A percentile compares a stretch with the other conserved stretches of the same genome.
These are phyloP conservation scores for Cyclotella baltica DNA, from an alignment of 108 stramenopile species.

Conservation along the genomic window DNA sequence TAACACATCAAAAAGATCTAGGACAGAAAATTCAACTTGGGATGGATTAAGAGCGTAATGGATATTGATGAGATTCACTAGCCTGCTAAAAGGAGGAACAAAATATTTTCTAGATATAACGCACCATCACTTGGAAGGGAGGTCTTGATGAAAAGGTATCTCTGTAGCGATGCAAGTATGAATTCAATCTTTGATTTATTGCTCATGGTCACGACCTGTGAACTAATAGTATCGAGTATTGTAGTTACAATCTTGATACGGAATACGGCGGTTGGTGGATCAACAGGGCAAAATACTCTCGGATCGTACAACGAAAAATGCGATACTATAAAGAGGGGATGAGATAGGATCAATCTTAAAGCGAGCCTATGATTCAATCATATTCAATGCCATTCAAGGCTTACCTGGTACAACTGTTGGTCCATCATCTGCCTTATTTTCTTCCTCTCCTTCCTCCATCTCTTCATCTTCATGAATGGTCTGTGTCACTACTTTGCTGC, in stretches of 20 bases:
- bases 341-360: too few species aligned
- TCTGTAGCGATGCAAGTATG: conserved; percentile 86
- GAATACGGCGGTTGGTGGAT: conserved; percentile 88
- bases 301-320: conserved; percentile 87
- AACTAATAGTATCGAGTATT: conserved; percentile 79
- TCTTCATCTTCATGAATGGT: conserved; percentile 89
- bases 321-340: too few species aligned
- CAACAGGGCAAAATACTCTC: conserved; percentile 78
- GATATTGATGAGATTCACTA: background rate
- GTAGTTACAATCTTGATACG: conserved; percentile 89
- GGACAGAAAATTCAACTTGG: conserved; percentile 85
- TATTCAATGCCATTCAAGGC: too few species aligned
- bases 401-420: conserved; percentile 60
- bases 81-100: background rate
- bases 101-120: too few species aligned
- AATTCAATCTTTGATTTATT: conserved; percentile 68
- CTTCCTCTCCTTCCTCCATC: conserved; percentile 64
- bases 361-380: too few species aligned
- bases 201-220: conserved; percentile 68
- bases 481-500: conserved; percentile 57
- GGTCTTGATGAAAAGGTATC: conserved; percentile 94
- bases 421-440: conserved; percentile 46
- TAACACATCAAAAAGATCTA: conserved; percentile 91
- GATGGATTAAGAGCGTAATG: background rate
- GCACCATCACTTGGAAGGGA: conserved; percentile 84